Percentiles rank a stretch among this genome's conserved stretches.
These are phyloP conservation scores for Cyclocybe cylindracea DNA, from an alignment of 768 basidiomycete species.

Conservation along the genomic window DNA sequence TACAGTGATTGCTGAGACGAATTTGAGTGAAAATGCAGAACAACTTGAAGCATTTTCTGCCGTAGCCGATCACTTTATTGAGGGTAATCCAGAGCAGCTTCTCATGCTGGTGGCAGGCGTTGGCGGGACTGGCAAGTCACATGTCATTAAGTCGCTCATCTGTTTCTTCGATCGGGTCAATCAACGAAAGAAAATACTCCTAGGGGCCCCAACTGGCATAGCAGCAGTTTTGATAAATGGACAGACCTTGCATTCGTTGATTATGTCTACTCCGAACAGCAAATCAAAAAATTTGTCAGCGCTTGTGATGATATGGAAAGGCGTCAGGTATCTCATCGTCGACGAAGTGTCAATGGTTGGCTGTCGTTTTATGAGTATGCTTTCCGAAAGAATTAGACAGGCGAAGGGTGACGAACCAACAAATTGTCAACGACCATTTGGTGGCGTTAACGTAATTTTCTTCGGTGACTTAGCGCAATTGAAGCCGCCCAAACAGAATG, in stretches of 20 bases:
- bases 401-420: constrained; percentile 3
- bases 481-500: constrained; percentile 6
- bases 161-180: constrained; percentile 2
- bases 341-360: constrained; percentile 17
- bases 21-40: constrained; percentile 7
- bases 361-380: not conserved
- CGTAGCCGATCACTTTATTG: constrained; percentile 1
- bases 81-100: constrained; percentile 1
- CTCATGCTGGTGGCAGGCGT: constrained; percentile 12
- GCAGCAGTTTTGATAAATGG: constrained; percentile 15
- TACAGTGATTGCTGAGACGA: not conserved
- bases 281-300: not conserved
- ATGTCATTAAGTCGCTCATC: constrained; percentile 11
- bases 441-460: constrained; percentile 15
- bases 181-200: not conserved
- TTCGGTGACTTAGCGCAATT: constrained; percentile 14
- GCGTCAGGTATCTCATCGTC: constrained; percentile 6
- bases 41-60: constrained; percentile 6
- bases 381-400: constrained; percentile 3
- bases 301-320: constrained; percentile 5
- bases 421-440: constrained; percentile 1
- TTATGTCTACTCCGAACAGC: not conserved
- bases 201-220: constrained; percentile 16
- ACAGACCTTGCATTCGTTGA: constrained; percentile 11
- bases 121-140: constrained; percentile 18